Conservation (phyloP, 306 rosid species). For the Acacia crassicarpa region DNA sequence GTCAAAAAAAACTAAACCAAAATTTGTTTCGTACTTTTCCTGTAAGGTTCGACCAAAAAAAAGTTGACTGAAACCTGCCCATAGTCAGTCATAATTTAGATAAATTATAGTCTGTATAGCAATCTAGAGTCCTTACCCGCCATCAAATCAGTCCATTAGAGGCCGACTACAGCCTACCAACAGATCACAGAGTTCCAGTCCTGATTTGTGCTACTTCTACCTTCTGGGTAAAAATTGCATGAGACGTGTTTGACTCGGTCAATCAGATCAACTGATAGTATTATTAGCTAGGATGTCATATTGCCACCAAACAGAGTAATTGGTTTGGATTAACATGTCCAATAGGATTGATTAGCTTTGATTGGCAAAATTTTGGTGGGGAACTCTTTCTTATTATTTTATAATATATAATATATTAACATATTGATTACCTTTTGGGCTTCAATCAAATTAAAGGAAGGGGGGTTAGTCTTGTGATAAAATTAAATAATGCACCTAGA, state of each 20-base stretch:
- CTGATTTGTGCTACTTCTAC: constrained; percentile 14
- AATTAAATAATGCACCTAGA: not conserved
- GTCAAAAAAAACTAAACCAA: not conserved
- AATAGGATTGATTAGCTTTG: not conserved
- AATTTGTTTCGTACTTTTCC: constrained; percentile 6
- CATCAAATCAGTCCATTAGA: constrained; percentile 23
- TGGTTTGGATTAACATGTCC: not conserved
- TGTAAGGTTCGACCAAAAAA: constrained; percentile 28
- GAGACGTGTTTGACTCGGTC: not conserved
- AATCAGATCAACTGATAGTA: not conserved
- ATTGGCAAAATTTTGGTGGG: not conserved
- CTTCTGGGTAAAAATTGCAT: not conserved
- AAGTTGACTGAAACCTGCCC: constrained; percentile 24
- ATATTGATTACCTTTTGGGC: too few species aligned
- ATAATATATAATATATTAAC: too few species aligned
- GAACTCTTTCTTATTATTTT: not conserved
- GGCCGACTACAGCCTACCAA: constrained; percentile 38
- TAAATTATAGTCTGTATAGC: constrained; percentile 19
- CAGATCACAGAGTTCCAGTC: constrained; percentile 7
- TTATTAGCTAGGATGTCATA: not conserved
- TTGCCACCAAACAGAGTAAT: not conserved
- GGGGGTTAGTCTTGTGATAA: not conserved
- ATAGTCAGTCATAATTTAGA: constrained; percentile 26
- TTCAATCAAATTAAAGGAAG: not conserved
- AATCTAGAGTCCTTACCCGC: constrained; percentile 25